Conservation (phyloP, 1,284 basidiomycete species). For the Butyriboletus regius region DNA sequence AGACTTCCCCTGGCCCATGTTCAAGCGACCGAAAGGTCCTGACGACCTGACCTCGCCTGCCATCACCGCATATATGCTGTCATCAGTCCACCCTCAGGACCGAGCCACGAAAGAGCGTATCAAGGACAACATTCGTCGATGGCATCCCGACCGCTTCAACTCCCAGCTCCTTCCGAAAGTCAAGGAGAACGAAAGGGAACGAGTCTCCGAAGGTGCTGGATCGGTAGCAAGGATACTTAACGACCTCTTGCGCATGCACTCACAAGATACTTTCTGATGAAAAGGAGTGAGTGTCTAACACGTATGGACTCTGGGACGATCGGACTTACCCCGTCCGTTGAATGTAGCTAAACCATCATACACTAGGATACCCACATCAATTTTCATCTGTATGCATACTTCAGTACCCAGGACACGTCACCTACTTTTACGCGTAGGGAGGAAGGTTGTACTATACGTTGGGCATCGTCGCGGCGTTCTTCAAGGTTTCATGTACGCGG, state of each 20-base stretch:
- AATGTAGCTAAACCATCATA: slow-evolving; percentile 13
- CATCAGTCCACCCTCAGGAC: slow-evolving; percentile 46
- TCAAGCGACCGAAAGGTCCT: slow-evolving; percentile 46
- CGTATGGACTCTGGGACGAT: neutral
- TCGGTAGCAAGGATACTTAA: slow-evolving; percentile 49
- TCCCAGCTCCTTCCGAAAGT: slow-evolving; percentile 48
- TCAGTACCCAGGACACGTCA: slow-evolving; percentile 13
- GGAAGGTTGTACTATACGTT: slow-evolving; percentile 20
- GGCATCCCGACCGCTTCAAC: slow-evolving; percentile 52
- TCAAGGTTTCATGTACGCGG: slow-evolving; percentile 1
- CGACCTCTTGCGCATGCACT: slow-evolving; percentile 40
- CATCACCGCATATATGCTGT: slow-evolving; percentile 55
- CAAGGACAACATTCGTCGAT: slow-evolving; percentile 51
- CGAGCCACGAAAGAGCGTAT: slow-evolving; percentile 53
- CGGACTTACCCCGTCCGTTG: slow-evolving; percentile 12
- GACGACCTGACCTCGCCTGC: slow-evolving; percentile 53
- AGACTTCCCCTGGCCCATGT: slow-evolving; percentile 65
- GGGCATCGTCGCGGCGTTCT: slow-evolving; percentile 1
- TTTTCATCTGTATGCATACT: slow-evolving; percentile 32
- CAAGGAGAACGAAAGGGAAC: slow-evolving; percentile 43
- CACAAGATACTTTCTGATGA: slow-evolving; percentile 23
- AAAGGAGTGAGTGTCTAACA: slow-evolving; percentile 23
- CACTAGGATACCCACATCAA: slow-evolving; percentile 24
- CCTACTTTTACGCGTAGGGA: slow-evolving; percentile 9
- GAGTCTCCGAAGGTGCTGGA: slow-evolving; percentile 44